Evolutionary conservation across 2,329 filamentous ascomycete genomes (phyloP), one percentile per base, ranked within the genome.

Genomic region (Simplicillium sp.): DNA sequence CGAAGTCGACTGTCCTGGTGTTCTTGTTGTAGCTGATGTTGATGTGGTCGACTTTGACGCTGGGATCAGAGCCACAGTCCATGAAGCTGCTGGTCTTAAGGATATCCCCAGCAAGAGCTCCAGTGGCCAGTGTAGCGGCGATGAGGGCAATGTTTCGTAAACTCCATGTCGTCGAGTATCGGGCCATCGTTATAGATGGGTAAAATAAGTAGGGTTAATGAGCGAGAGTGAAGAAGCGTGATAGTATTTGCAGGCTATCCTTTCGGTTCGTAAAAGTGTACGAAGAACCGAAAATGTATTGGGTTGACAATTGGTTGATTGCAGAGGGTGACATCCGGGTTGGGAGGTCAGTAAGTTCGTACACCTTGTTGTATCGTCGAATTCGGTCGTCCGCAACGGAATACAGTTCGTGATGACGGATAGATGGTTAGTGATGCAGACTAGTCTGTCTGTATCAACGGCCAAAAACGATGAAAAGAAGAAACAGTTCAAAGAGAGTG

Each of bases 41-140:
- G 47, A 94, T 69, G 51, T 74, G 80, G 49, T 87, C 70, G 40
- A 96, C 82, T 46, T 72, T 73, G 53, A 97, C 69, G 60, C 52
- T 73, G 52, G 54, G 35, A 25, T 71, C 61, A 38, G 57, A 55
- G 31, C 55, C 58, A 63, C 92, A 97, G 48, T 80, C 80, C 54
- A 71, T 77, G 66, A 92, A 94, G 44, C 88, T 86, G 47, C 75
- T 76, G 17, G 89, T 96, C 56, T 82, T 76, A 43, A 98, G 75
- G 43, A 94, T 69, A 50, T 90, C 80, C 46, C 66, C 71, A 42
- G 77, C 85, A 44, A 84, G 57, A 40, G 73, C 82, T 44, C 68
- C 63, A 37, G 57, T 59, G 13, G 58, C 51, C 36, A 71, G 55
- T 39, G 59, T 55, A 38, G 58, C 54, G 11, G 49, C 41, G 15